Evolutionary conservation across 208 protist species (phyloP), one percentile per base, ranked within the genome.

Genomic region (Crithidia bombi): DNA sequence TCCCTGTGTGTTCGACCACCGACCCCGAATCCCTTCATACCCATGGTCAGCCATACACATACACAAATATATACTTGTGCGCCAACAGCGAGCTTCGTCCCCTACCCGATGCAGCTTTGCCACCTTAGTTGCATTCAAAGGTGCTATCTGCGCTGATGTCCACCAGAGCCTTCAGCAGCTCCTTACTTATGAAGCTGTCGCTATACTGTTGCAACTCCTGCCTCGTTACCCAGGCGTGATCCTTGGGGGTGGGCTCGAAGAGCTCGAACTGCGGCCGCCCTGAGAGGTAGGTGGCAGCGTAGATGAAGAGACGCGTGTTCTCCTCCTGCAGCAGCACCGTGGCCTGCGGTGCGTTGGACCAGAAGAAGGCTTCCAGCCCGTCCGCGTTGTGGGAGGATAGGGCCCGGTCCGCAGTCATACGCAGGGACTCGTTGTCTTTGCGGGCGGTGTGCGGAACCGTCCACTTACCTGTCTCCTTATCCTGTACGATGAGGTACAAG

Each of bases 221-320:
- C 17, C 90, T 79, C 47, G 83, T 86, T 38, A 92, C 90, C 87
- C 90, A 95, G 15, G 90, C 90, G 66, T 95, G 90, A 65, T 95
- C 87, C 28, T 69, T 72, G 23, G 54, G n/a, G 23, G 21, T 57
- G 11, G 89, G 89, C 68, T 88, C 75, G 44, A 86, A 75, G 15
- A 33, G 21, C 23, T 72, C 78, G 73, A 95, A 95, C 28, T 75
- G 73, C n/a, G 90, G 90, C 36, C 87, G 47, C 38, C 90, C 90
- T 7, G 76, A 72, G 21, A 95, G 78, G 73, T 95, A 95, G 10
- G 83, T 87, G 12, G 80, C 82, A 5, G 75, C 17, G 73, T 89
- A 95, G 38, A 95, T 73, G 68, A 92, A 95, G 23, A 95, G 73
- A 0, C 70, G 82, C 19, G 78, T 78, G 25, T 75, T 78, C 9